Conservation (phyloP, 2,329 filamentous ascomycete species). For the Colletotrichum tofieldiae region DNA sequence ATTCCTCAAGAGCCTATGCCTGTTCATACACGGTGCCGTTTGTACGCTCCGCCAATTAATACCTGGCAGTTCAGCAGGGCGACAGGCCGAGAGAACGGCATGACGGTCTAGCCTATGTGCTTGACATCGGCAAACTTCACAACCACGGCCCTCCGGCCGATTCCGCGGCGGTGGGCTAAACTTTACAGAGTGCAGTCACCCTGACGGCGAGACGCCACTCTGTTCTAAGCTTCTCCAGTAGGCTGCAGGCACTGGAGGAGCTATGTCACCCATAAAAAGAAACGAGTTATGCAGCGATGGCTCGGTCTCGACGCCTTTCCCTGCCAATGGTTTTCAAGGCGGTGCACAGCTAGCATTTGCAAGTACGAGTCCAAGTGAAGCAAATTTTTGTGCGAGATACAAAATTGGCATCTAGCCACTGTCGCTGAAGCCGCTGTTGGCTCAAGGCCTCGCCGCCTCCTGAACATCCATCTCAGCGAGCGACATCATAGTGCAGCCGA, state of each 20-base stretch:
- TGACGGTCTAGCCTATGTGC: not conserved
- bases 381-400: not conserved
- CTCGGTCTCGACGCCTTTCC: not conserved
- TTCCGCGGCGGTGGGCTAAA: conserved; percentile 7
- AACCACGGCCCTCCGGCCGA: not conserved
- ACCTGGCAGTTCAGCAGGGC: not conserved
- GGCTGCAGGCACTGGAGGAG: not conserved
- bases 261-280: not conserved
- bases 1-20: conserved; percentile 9
- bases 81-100: not conserved
- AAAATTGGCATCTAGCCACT: not conserved
- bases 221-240: conserved; percentile 17
- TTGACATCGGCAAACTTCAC: conserved; percentile 8
- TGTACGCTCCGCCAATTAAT: not conserved
- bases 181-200: conserved; percentile 4
- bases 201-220: conserved; percentile 21
- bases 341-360: conserved; percentile 2
- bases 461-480: conserved; percentile 5
- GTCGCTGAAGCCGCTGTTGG: not conserved
- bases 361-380: conserved; percentile 10
- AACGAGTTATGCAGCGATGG: not conserved
- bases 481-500: conserved; percentile 11
- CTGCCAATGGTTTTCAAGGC: conserved; percentile 11
- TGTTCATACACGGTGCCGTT: not conserved
- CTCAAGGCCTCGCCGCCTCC: conserved; percentile 4